phyloP scores from a whole-genome alignment of 2,329 filamentous ascomycete genomes.

The Hypomyces rosellus region DNA sequence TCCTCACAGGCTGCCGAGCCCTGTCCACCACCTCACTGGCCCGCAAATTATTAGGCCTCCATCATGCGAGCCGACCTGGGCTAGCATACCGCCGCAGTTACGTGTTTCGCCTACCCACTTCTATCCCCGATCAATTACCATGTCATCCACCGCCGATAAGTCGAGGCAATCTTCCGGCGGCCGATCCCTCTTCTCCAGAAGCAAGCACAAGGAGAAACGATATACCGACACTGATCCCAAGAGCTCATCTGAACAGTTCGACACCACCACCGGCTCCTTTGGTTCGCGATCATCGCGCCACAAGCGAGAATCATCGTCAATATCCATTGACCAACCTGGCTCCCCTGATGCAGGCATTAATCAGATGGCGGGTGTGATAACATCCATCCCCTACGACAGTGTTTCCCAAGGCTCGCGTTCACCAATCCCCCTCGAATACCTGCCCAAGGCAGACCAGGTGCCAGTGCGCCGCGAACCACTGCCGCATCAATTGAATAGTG shows the following conservation, averaged over 20 bases:
- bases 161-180: conserved; percentile 69
- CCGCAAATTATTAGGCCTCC: conserved; percentile 16
- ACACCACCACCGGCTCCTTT: conserved; percentile 54
- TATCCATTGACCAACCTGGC: conserved; percentile 63
- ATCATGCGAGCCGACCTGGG: conserved; percentile 37
- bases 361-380: conserved; percentile 75
- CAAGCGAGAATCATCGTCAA: conserved; percentile 63
- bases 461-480: conserved; percentile 63
- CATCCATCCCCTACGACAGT: conserved; percentile 80
- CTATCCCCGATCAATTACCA: conserved; percentile 23
- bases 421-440: conserved; percentile 66
- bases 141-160: conserved; percentile 68
- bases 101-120: conserved; percentile 25
- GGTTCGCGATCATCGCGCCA: conserved; percentile 69
- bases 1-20: neutral
- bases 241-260: conserved; percentile 50
- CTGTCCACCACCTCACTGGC: conserved; percentile 3
- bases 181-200: conserved; percentile 82
- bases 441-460: conserved; percentile 60
- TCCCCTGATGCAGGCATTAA: conserved; percentile 62
- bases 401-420: conserved; percentile 59
- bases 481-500: conserved; percentile 78
- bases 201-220: conserved; percentile 70
- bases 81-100: conserved; percentile 28
- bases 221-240: conserved; percentile 53